These are phyloP conservation scores for Candida anglica DNA, from an alignment of 805 yeast species.

Conservation along the genomic window DNA sequence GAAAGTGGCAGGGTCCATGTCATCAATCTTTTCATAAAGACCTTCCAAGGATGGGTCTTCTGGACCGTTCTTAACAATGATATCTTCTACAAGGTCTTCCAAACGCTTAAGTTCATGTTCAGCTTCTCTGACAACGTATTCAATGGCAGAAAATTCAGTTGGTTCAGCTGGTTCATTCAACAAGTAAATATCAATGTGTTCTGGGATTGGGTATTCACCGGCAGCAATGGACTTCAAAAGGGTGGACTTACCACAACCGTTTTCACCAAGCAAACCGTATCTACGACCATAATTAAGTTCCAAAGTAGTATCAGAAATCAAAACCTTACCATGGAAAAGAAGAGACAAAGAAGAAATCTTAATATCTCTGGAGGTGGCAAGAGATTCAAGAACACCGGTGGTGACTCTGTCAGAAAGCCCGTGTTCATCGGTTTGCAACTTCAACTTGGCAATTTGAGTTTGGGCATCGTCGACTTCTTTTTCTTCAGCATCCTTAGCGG, in stretches of 20 bases:
- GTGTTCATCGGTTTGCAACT: conserved; percentile 88
- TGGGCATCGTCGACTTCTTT: conserved; percentile 59
- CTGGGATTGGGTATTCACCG: conserved; percentile 94
- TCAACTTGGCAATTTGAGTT: conserved; percentile 77
- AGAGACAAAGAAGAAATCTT: conserved; percentile 87
- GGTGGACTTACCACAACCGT: conserved; percentile 98
- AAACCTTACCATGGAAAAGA: conserved; percentile 95
- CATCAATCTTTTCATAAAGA: conserved; percentile 91
- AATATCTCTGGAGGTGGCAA: conserved; percentile 88
- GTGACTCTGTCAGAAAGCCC: conserved; percentile 96
- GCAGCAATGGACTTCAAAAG: conserved; percentile 91
- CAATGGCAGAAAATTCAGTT: conserved; percentile 85
- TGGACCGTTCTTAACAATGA: conserved; percentile 89
- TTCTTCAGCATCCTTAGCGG: conserved; percentile 46
- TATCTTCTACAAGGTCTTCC: conserved; percentile 87
- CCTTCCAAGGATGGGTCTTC: conserved; percentile 83
- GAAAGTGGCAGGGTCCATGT: conserved; percentile 92
- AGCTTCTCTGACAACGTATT: conserved; percentile 96
- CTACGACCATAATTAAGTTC: conserved; percentile 97
- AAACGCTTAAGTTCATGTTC: conserved; percentile 86
- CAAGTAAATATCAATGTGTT: conserved; percentile 82
- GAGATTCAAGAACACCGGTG: conserved; percentile 92
- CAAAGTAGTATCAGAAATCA: conserved; percentile 85
- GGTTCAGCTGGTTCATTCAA: conserved; percentile 98
- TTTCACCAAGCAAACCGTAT: conserved; percentile 96